Base-by-base conservation (phyloP, 345 rosid species). In the Salix caprea region DNA sequence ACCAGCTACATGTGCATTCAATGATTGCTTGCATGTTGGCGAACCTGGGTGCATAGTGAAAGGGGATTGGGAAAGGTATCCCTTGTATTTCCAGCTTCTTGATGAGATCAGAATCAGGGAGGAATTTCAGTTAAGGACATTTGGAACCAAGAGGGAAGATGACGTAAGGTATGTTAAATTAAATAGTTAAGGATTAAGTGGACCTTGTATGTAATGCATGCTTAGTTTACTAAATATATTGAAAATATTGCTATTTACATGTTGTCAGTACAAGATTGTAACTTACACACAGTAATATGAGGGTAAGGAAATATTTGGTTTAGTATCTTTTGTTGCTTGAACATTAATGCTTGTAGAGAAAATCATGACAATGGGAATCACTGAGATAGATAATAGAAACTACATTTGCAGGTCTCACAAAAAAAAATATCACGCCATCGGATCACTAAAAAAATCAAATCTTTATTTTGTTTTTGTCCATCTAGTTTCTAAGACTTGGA, bases 101-200 rank as follows among this genome's bases (percentile, higher is more conserved):
- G 97, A 93, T 79, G 99, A 93, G 83, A 91, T 95, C 81, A 89
- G 84, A 84, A 85, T 89, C 88, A 88, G 97, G 81, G 97, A 93
- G 75, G 94, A 89, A 77, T 93, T 91, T 87, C 97, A 95, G 72
- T 78, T 91, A 65, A 86, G 93, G 86, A 93, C 96, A 67, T 95
- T 86, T 75, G 99, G 97, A 64, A 93, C 99, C 83, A 95, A 95
- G 81, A 88, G 80, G 72, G 99, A 95, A 82, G 80, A 87, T 23
- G 97, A 90, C 79, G 92, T 95, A 24, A 93, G 97, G 97, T 95
- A 85, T 65, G 79, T 66, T 24, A 73, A 60, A 40, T 44, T 48
- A 72, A 50, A 65, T 37, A 5, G 37, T 36, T 19, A 18, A 67
- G 1, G 24, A 23, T 28, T 60, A 52, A 13, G 2, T 15, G 39